Evolutionary conservation across 192 early-diverging fungal genomes (phyloP), one percentile per base, ranked within the genome.

Genomic region (Borealophlyctis nickersoniae): DNA sequence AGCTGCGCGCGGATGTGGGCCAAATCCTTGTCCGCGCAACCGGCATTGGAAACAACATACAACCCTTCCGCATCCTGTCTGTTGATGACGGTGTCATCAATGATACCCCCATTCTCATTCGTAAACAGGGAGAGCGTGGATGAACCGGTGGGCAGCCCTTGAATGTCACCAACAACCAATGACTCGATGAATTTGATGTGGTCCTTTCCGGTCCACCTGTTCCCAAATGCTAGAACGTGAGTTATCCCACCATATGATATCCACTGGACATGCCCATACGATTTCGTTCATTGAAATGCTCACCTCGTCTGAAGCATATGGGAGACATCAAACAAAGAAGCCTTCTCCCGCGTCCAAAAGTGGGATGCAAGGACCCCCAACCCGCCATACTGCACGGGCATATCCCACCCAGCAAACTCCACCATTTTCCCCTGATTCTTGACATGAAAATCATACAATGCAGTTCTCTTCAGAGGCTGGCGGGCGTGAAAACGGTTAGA

Each of bases 81-180:
- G 76, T 93, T 92, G 72, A 98, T 86, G 67, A 98, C 91, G 14
- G 93, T 96, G 71, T 98, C 96, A 66, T 98, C 96, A 67, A 97
- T 94, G 60, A 98, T 98, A 50, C 96, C 96, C 34, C 96, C 96
- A 35, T 90, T 79, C 64, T 91, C 91, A 80, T 96, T 98, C 48
- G 94, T 97, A 70, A 97, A 93, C 56, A 98, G 79, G 26, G 95
- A 94, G 7, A 98, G 77, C 11, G 93, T 94, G 5, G 89, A 88
- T 28, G 76, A 72, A 52, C 89, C 92, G 2, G 88, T 82, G 14
- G 88, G 89, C 29, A 98, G 77, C 45, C 81, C 87, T 63, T 88
- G 69, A 27, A 93, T 69, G 67, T 98, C 96, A 34, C 84, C 96
- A 2, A 96, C 94, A 0, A 92, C 84, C 4, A 98, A 76, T 19